Percentiles rank a stretch among this genome's conserved stretches.
Conservation (phyloP, 2,329 filamentous ascomycete species). For the Hyphodiscus sp. region DNA sequence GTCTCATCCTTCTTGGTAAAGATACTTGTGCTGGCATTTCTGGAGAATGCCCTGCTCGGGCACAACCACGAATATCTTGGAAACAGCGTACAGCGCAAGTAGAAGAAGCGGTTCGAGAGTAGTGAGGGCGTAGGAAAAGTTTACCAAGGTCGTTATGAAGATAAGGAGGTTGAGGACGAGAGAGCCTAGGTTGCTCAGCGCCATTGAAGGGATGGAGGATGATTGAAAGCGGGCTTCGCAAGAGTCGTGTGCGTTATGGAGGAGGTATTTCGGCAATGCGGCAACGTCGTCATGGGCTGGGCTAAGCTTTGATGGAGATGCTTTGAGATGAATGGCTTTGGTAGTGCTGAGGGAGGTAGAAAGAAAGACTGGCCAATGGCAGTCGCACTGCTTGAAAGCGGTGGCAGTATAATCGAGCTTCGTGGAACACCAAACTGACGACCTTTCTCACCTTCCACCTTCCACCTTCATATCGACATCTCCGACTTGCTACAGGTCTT, state of each 20-base stretch:
- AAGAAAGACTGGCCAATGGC: no score
- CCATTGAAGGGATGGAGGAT: conserved; percentile 34
- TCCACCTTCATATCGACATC: background rate
- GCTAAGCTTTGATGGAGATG: background rate
- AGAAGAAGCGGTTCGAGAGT: conserved; percentile 42
- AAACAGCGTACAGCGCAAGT: conserved; percentile 41
- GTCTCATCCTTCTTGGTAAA: conserved; percentile 25
- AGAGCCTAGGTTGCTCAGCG: conserved; percentile 46
- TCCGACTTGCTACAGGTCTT: background rate
- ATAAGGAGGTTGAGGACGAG: conserved; percentile 45
- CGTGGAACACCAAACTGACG: background rate
- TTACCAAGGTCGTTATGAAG: conserved; percentile 47
- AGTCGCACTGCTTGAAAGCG: no score
- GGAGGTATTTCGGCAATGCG: background rate
- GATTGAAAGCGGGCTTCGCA: background rate
- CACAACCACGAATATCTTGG: conserved; percentile 41
- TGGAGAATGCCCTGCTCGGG: conserved; percentile 40
- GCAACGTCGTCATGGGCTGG: background rate
- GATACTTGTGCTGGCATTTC: conserved; percentile 25
- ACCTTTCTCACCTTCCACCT: background rate
- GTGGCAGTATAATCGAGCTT: background rate
- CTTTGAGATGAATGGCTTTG: background rate
- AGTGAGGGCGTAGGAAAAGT: conserved; percentile 45
- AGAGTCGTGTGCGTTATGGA: background rate
- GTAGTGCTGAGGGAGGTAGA: no score